Base-by-base conservation (phyloP, 495 filamentous ascomycete species). In the Podospora conica region DNA sequence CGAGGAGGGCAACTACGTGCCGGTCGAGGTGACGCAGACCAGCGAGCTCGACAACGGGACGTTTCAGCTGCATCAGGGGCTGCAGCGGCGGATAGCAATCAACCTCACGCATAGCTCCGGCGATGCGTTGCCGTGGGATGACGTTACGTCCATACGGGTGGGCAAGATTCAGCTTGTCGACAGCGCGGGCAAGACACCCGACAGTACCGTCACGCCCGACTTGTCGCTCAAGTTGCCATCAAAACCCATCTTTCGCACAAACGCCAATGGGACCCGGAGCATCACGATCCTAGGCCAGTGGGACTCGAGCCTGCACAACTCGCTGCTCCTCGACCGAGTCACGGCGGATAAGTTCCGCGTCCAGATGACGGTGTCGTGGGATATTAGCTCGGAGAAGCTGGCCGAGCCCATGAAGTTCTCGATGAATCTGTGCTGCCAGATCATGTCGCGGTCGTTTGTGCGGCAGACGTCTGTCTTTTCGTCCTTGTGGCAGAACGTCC, bases 301-400 rank as follows among this genome's bases (percentile, higher is more conserved):
- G 95, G 96, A 98, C 74, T 98, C 96, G 0, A 94, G 91, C 71
- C 83, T 94, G 65, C 95, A 99, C 73, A 87, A 86, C 64, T 99
- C 95, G 20, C 82, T 95, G 23, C 82, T 97, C 10, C 87, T 99
- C 10, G 93, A 98, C 73, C 86, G 93, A 21, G 88, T 90, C 11
- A 98, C 95, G 18, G 86, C 91, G 11, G 92, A 97, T 61, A 93
- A 91, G 71, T 95, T 96, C 72, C 89, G 89, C 33, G 90, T 99
- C 7, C 93, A 96, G 75, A 88, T 97, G 74, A 88, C 89, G 2
- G 77, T 98, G 12, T 84, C 85, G 40, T 96, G 91, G 89, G 89
- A 96, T 70, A 86, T 98, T 9, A 80, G 81, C 61, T 93, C 92
- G 9, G 83, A 87, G 40, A 91, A 90, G 68, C 80, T 97, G 20